Base-by-base conservation (phyloP, 73 alveolate species). In the Paramecium biaurelia region DNA sequence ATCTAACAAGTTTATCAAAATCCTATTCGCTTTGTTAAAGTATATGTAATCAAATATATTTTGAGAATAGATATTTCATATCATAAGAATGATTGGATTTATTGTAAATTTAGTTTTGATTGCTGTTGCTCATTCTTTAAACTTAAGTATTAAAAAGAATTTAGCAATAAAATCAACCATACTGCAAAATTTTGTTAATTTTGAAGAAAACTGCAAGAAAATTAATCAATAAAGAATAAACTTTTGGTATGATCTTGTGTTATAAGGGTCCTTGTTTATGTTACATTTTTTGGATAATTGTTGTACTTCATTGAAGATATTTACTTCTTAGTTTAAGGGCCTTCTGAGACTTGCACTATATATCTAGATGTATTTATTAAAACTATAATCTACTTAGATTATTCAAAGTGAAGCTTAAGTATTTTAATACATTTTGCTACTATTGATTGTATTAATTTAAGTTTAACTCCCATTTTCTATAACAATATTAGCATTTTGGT, bases 21-120 rank as follows among this genome's bases (percentile, higher is more conserved):
- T 18, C 38, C 18, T 38, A 79, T 41, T 24, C 28, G 21, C 42
- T 41, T 24, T 79, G 72, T 63, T 18, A 42, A 79, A 42, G 90
- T 79, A 42, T 30, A 79, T 41, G 74, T 21, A 79, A 30, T 12
- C 24, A 23, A 79, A 43, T 79, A 79, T 41, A 32, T 32, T 30
- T 23, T 24, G 35, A 79, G 90, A 47, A 79, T 41, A 79, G 56
- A 79, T 79, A 79, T 79, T 79, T 41, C 90, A 79, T 79, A 79
- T 79, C 4, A 79, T 79, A 7, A 32, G 90, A 42, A 42, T 79
- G 70, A 34, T 79, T 21, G 90, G 90, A 8, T 79, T 79, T 79
- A 32, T 79, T 3, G 43, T 79, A 1, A 72, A 79, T 79, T 9
- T 79, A 10, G 56, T 38, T 11, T 47, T 79, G 47, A 34, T 79